Conservation (phyloP, 129 eudicot genomes). For the Smallanthus sonchifolius region DNA sequence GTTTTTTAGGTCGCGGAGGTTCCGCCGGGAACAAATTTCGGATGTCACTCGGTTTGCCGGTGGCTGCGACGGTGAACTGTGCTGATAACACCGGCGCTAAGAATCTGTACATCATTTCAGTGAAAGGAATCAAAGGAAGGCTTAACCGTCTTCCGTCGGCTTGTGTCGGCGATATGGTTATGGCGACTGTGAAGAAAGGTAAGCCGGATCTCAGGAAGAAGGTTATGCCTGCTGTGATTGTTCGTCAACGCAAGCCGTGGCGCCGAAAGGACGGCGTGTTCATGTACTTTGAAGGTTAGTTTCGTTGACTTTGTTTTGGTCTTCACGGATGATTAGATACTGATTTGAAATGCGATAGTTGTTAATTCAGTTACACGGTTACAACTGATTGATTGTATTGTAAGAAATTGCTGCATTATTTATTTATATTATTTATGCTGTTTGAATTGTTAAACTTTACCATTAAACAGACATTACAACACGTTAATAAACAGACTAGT, state of each 20-base stretch:
- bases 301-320: not conserved
- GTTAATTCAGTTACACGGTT: too few relatives aligned
- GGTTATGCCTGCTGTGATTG: slow-evolving; percentile 98
- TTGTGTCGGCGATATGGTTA: slow-evolving; percentile 97
- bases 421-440: not conserved
- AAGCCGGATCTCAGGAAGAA: slow-evolving; percentile 98
- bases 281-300: slow-evolving; percentile 97
- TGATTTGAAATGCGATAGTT: too few relatives aligned
- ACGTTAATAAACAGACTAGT: too few relatives aligned
- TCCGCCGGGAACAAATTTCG: slow-evolving; percentile 95
- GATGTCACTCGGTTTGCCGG: slow-evolving; percentile 96
- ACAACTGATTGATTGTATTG: not conserved
- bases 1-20: slow-evolving; percentile 79
- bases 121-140: slow-evolving; percentile 79
- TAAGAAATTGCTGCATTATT: too few relatives aligned
- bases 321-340: too few relatives aligned
- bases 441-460: not conserved
- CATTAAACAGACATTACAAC: too few relatives aligned
- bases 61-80: slow-evolving; percentile 96
- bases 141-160: slow-evolving; percentile 82
- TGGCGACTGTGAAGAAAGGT: slow-evolving; percentile 98
- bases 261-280: slow-evolving; percentile 99
- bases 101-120: slow-evolving; percentile 89
- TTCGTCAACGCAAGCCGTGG: slow-evolving; percentile 97
- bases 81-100: slow-evolving; percentile 93